Evolutionary conservation across 1,284 basidiomycete species (phyloP), one percentile per base, ranked within the genome.

Genomic region (Boletus semigastroideus): DNA sequence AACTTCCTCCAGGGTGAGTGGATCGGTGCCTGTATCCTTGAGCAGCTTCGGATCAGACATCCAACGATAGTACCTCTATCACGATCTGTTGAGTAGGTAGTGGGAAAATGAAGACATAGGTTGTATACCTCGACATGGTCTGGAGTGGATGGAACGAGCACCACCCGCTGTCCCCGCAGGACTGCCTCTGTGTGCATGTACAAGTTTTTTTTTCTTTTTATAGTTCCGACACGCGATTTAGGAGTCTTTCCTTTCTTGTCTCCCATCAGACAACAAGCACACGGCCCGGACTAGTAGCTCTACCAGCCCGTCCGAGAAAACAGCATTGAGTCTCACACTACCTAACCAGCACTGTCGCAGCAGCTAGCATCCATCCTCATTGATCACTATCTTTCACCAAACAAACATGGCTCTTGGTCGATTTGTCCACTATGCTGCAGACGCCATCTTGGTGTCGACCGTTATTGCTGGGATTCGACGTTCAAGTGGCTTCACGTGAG

Each of bases 381-480:
- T 20, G 11, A 48, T 28, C 33, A 41, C 38, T 25, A 33, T 20
- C 33, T 19, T 42, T 27, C 30, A 56, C n/a, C 31, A 40, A 41
- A 49, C 1, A 16, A 52, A 47, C 58, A 92, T 90, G 87, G 84
- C 79, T 46, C 73, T 97, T 39, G 94, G 93, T 62, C 82, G 86
- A 70, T 72, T 98, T 22, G 69, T 87, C 38, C 95, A 98, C 73
- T 94, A 91, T 65, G 81, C 87, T 39, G 72, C 90, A 49, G 96
- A 98, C 67, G 91, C 89, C 22, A 80, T 93, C 49, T 78, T 98
- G 41, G 59, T 98, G 48, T 94, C 93, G 16, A 92, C 95, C 11
- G 80, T 98, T 11, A 73, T 96, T 20, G 95, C 95, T 33, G 96
- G 96, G 33, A 86, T 99, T 60, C 90, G 89, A 72, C 86, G 92